Evolutionary conservation across 208 protist species (phyloP).

Genomic region (Angomonas deanei): DNA sequence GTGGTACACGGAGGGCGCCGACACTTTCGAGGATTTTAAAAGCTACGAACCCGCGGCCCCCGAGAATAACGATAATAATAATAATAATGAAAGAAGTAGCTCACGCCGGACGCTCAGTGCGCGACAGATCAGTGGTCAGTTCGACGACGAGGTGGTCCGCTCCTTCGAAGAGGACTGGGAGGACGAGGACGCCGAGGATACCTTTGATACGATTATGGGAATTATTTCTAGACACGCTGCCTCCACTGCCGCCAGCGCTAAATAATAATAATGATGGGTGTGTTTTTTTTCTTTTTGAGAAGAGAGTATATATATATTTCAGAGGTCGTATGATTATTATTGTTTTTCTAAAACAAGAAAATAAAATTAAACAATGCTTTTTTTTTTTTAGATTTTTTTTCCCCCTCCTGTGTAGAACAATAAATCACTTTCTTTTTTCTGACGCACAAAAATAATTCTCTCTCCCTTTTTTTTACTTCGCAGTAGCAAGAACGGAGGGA

Average conservation of each 20-base stretch:
- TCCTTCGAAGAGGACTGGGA: constrained; percentile 91
- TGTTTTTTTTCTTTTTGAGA: not conserved
- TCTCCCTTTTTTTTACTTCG: not conserved
- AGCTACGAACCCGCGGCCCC: constrained; percentile 50
- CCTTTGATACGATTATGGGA: constrained; percentile 84
- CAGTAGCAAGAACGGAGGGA: not conserved
- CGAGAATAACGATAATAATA: not conserved
- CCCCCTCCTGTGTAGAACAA: not conserved
- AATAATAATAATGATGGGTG: not conserved
- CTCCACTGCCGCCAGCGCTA: constrained; percentile 31
- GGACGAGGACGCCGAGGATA: constrained; percentile 90
- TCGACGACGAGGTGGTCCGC: constrained; percentile 87
- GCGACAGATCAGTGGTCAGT: constrained; percentile 85
- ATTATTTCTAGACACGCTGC: constrained; percentile 59
- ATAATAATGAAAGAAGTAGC: constrained; percentile 18
- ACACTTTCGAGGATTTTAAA: constrained; percentile 79
- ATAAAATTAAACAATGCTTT: not conserved
- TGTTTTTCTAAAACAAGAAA: constrained; percentile 2
- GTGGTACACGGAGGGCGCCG: constrained; percentile 79
- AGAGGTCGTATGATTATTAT: not conserved
- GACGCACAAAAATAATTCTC: not conserved
- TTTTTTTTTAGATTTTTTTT: not conserved
- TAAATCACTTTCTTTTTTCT: not conserved
- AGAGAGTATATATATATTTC: not conserved
- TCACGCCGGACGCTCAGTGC: constrained; percentile 73